These are phyloP conservation scores for Lunularia cruciata DNA, from an alignment of 225 moss, liverwort and hornwort genomes.

Conservation along the genomic window DNA sequence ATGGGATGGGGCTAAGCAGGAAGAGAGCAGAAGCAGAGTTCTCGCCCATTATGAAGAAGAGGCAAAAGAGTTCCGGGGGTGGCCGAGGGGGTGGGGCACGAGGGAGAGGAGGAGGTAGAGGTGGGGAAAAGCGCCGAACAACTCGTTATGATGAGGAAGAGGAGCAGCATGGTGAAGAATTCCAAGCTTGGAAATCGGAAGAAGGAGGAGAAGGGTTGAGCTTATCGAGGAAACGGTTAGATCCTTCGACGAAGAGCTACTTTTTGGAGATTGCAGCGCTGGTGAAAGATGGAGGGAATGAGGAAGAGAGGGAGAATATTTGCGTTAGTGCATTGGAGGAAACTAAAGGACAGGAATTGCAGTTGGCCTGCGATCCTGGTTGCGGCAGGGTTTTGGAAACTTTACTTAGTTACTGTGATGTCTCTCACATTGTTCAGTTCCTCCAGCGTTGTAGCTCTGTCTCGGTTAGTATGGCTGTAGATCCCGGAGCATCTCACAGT, in stretches of 20 bases:
- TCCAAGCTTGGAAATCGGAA: slow-evolving; percentile 5
- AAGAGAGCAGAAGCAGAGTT: not conserved
- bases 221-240: slow-evolving; percentile 39
- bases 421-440: slow-evolving; percentile 59
- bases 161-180: slow-evolving; percentile 9
- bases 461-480: slow-evolving; percentile 65
- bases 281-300: slow-evolving; percentile 45
- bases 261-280: slow-evolving; percentile 75
- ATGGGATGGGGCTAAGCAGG: slow-evolving; percentile 17
- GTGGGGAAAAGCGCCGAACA: not conserved
- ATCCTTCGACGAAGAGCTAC: slow-evolving; percentile 79
- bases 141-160: not conserved
- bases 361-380: slow-evolving; percentile 75
- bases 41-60: slow-evolving; percentile 8
- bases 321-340: slow-evolving; percentile 84
- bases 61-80: slow-evolving; percentile 6
- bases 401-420: slow-evolving; percentile 57
- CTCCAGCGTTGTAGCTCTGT: slow-evolving; percentile 61
- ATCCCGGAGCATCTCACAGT: slow-evolving; percentile 84
- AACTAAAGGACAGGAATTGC: slow-evolving; percentile 81
- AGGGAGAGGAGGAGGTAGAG: not conserved
- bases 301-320: slow-evolving; percentile 57
- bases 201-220: slow-evolving; percentile 10
- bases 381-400: slow-evolving; percentile 77
- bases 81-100: slow-evolving; percentile 4